Evolutionary conservation across 2,329 filamentous ascomycete species (phyloP).

Genomic region (Fusarium xylarioides): DNA sequence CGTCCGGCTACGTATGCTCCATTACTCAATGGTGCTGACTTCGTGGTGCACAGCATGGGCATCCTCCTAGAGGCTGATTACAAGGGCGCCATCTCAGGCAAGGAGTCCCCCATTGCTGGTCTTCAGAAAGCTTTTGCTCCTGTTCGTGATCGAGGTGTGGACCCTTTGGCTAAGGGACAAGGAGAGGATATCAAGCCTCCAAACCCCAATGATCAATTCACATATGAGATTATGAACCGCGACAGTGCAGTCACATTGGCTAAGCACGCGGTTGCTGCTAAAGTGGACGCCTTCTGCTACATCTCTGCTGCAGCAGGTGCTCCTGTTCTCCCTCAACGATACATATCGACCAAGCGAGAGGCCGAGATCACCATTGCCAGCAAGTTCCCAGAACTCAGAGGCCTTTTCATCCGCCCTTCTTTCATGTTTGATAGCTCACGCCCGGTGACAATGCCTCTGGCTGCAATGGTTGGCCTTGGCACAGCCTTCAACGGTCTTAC

Average conservation of each 20-base stretch:
- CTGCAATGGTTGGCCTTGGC: constrained; percentile 77
- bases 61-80: constrained; percentile 98
- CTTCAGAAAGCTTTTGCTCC: constrained; percentile 80
- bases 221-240: constrained; percentile 97
- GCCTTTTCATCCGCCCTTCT: constrained; percentile 82
- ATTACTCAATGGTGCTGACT: constrained; percentile 79
- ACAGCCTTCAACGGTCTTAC: constrained; percentile 80
- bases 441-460: constrained; percentile 84
- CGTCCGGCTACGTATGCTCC: constrained; percentile 81
- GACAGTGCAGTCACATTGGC: constrained; percentile 87
- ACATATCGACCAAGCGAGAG: constrained; percentile 91
- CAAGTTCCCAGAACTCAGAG: constrained; percentile 78
- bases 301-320: constrained; percentile 89
- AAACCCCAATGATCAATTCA: constrained; percentile 79
- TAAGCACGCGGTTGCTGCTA: constrained; percentile 72
- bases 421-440: constrained; percentile 91
- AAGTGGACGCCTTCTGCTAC: constrained; percentile 79
- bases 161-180: constrained; percentile 72
- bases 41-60: constrained; percentile 93
- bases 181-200: constrained; percentile 70
- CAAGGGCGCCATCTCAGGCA: constrained; percentile 87
- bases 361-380: constrained; percentile 81
- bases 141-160: constrained; percentile 69
- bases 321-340: constrained; percentile 83
- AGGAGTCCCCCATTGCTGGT: constrained; percentile 81